Base-by-base conservation (phyloP, 148 eudicot genomes). In the Camellia japonica region DNA sequence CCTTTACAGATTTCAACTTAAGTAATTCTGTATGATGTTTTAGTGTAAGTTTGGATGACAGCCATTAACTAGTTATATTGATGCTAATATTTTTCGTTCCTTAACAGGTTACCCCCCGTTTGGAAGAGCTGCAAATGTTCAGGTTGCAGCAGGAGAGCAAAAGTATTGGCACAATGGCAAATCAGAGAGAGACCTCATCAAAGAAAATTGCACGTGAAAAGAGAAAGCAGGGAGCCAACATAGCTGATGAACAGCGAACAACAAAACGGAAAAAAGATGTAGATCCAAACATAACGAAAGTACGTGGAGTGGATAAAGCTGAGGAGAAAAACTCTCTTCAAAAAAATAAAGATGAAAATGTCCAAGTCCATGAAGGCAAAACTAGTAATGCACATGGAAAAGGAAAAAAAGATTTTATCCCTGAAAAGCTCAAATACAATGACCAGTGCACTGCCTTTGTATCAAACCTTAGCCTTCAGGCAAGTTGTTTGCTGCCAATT, bases 401-500 rank as follows among this genome's bases (percentile, higher is more conserved):
- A 52, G 85, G 78, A 74, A 83, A 60, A 38, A 83, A 85, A 80
- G 84, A 87, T 41, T 55, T 62, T 41, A 80, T 77, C 7, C 66
- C 75, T 73, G 89, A 77, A 74, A 94, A 88, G 77, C 80, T 82
- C 49, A 83, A 77, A 56, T 93, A 83, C 81, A 85, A 87, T 75
- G 99, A 96, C 81, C 91, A 93, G 74, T 93, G 98, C 91, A 96
- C 99, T 70, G 98, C 87, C 77, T 96, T 91, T 80, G 52, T 96
- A 58, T 96, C 99, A 69, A 96, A 96, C 80, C 92, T 96, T 77
- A 85, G 70, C 84, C 63, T 86, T 12, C 78, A 88, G 88, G 99
- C 83, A 76, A 83, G 91, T 82, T 66, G 12, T 59, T n/a, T 7
- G 18, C 49, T 80, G 76, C 49, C 71, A 63, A 41, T 71, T 69